Percentiles rank a stretch among this genome's conserved stretches.
Conservation (phyloP, 176 grass and related monocot species). For the Bromus sterilis region DNA sequence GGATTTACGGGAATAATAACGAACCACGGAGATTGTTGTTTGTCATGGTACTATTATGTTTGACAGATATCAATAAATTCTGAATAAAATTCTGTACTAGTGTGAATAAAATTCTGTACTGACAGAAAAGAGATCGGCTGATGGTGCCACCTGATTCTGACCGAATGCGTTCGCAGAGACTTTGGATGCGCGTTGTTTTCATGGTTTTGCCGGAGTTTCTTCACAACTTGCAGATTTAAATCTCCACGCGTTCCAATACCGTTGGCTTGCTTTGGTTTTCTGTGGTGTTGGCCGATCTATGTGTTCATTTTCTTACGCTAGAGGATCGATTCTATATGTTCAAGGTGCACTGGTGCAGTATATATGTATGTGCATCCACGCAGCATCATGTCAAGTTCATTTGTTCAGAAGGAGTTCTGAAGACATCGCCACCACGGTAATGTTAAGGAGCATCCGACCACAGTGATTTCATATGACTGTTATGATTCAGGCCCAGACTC, state of each 20-base stretch:
- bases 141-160: slow-evolving; percentile 7
- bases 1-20: neutral
- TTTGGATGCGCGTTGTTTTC: neutral
- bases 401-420: neutral
- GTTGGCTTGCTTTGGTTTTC: neutral
- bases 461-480: neutral
- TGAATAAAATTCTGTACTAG: neutral
- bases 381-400: neutral
- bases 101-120: neutral
- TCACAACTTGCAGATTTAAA: neutral
- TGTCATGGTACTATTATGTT: neutral
- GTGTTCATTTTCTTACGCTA: neutral
- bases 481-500: neutral
- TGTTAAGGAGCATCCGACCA: neutral
- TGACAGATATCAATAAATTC: neutral
- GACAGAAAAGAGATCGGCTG: neutral
- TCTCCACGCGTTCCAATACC: neutral
- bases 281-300: neutral
- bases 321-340: neutral
- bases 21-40: neutral
- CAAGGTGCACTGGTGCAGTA: too few species aligned
- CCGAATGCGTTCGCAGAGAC: neutral
- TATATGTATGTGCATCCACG: too few species aligned
- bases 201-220: neutral
- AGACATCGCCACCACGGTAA: slow-evolving; percentile 22